phyloP scores from a whole-genome alignment of 306 rosid genomes.

The Fagus sylvatica region DNA sequence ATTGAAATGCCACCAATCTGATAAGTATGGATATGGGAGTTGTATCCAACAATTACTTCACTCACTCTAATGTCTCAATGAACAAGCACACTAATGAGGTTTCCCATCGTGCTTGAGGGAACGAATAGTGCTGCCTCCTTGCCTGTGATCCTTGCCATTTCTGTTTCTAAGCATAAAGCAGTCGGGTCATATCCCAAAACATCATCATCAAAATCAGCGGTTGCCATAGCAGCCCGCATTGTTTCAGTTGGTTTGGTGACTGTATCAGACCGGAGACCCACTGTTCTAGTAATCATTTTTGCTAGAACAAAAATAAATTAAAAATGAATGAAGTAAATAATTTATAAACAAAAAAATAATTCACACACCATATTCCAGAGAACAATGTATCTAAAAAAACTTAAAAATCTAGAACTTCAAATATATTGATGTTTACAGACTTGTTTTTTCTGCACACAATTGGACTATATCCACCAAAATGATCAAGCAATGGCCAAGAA shows the following conservation, averaged over 20 bases:
- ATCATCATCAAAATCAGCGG: constrained; percentile 90
- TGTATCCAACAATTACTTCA: constrained; percentile 86
- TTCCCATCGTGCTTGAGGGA: constrained; percentile 96
- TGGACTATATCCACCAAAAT: neutral
- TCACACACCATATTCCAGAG: constrained; percentile 5
- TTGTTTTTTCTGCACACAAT: constrained; percentile 36
- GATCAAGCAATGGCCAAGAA: neutral
- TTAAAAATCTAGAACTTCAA: constrained; percentile 8
- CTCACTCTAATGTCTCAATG: constrained; percentile 91
- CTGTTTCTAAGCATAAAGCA: constrained; percentile 60
- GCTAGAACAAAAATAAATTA: constrained; percentile 18
- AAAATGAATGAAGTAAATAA: neutral
- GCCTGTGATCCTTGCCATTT: constrained; percentile 72
- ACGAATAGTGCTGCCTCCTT: constrained; percentile 62
- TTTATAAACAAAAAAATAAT: neutral
- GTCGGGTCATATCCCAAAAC: constrained; percentile 74
- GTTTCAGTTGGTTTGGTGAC: constrained; percentile 84
- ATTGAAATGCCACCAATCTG: constrained; percentile 95
- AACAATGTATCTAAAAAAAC: neutral
- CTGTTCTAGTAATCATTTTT: constrained; percentile 65
- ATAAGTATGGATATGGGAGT: constrained; percentile 64
- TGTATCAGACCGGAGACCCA: constrained; percentile 87
- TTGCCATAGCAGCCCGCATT: constrained; percentile 85
- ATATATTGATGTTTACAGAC: constrained; percentile 22
- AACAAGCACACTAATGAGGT: constrained; percentile 80